These are phyloP conservation scores for Haematococcus sp. DNA, from an alignment of 139 green algal genomes.

Conservation along the genomic window DNA sequence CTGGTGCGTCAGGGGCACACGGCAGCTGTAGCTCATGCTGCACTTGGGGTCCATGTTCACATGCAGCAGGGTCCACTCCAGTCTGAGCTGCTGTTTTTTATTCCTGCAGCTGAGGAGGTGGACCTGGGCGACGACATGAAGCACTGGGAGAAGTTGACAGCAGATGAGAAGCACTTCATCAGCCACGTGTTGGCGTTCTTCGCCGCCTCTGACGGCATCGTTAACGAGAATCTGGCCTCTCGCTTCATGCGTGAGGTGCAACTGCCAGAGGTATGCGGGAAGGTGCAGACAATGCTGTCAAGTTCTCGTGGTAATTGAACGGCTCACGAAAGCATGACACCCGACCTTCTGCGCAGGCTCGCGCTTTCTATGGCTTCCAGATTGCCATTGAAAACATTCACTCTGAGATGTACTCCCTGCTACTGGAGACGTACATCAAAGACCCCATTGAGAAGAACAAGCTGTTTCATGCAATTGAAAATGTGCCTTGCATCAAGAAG, in stretches of 20 bases:
- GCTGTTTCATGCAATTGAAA: conserved; percentile 96
- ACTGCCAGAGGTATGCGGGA: conserved; percentile 38
- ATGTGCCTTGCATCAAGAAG: conserved; percentile 80
- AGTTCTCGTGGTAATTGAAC: too few relatives aligned
- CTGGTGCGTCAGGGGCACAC: conserved; percentile 45
- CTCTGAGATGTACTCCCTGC: conserved; percentile 98
- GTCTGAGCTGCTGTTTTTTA: background rate
- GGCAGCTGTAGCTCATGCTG: background rate
- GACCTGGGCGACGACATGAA: conserved; percentile 89
- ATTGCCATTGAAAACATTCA: conserved; percentile 99
- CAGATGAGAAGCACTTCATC: conserved; percentile 94
- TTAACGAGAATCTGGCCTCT: conserved; percentile 90
- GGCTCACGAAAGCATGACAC: too few relatives aligned
- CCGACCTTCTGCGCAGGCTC: conserved; percentile 70
- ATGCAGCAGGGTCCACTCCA: background rate
- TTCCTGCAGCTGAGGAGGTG: conserved; percentile 86
- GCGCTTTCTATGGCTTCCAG: conserved; percentile 99
- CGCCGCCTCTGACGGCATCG: conserved; percentile 94
- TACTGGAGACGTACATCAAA: conserved; percentile 98
- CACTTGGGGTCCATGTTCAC: too few relatives aligned
- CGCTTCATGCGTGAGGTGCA: conserved; percentile 97
- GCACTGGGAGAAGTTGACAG: conserved; percentile 90
- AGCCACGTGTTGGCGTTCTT: conserved; percentile 98
- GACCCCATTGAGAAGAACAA: conserved; percentile 72
- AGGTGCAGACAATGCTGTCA: conserved; percentile 4